phyloP scores from a whole-genome alignment of 768 basidiomycete species.

The Tubosaeta brunneosetosa region DNA sequence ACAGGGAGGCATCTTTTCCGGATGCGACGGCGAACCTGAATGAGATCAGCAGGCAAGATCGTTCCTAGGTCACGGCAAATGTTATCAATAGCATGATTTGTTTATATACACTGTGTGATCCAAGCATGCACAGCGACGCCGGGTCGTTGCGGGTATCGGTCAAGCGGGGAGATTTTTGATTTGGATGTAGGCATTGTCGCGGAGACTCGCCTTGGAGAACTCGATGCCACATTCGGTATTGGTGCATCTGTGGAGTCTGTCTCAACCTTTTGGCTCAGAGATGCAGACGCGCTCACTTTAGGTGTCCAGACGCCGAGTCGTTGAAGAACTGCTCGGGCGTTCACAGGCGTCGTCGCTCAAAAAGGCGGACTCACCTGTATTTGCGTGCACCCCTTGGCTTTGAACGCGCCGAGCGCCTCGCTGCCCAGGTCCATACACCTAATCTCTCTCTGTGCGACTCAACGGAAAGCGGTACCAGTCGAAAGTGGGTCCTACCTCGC shows the following conservation, averaged over 20 bases:
- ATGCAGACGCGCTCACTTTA: slow-evolving; percentile 29
- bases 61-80: slow-evolving; percentile 16
- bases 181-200: slow-evolving; percentile 39
- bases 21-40: slow-evolving; percentile 67
- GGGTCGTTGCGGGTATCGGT: slow-evolving; percentile 15
- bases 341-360: neutral
- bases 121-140: slow-evolving; percentile 16
- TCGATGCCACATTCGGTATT: slow-evolving; percentile 39
- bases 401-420: slow-evolving; percentile 39
- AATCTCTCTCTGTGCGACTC: slow-evolving; percentile 35
- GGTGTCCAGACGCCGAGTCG: slow-evolving; percentile 29
- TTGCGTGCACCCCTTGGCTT: slow-evolving; percentile 38
- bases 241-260: slow-evolving; percentile 25
- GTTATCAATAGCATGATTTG: slow-evolving; percentile 19
- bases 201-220: slow-evolving; percentile 38
- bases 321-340: slow-evolving; percentile 34
- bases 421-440: slow-evolving; percentile 40
- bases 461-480: slow-evolving; percentile 3
- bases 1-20: slow-evolving; percentile 53
- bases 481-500: slow-evolving; percentile 19
- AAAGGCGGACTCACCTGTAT: slow-evolving; percentile 33
- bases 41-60: slow-evolving; percentile 38
- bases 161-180: slow-evolving; percentile 36
- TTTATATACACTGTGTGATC: slow-evolving; percentile 30
- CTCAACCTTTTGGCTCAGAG: slow-evolving; percentile 7